phyloP scores from a whole-genome alignment of 768 basidiomycete species.

The Tricholoma saponaceum region DNA sequence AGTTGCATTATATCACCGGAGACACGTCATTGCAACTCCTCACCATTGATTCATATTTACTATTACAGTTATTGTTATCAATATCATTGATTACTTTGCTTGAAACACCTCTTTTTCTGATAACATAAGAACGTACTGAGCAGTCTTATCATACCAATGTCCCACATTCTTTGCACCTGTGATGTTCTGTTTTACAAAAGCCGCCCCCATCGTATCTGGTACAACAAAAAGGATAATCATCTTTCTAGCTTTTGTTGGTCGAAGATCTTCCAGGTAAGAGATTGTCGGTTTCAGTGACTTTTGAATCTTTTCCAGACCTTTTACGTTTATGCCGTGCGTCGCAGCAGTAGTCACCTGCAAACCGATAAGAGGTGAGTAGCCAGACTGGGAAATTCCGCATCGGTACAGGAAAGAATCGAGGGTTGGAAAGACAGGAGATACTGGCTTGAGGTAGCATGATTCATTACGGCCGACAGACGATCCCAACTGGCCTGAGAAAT shows the following conservation, averaged over 20 bases:
- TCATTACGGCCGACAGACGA: background rate
- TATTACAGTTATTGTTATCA: too few relatives aligned
- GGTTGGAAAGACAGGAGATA: background rate
- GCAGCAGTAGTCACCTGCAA: background rate
- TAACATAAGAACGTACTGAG: background rate
- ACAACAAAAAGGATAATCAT: background rate
- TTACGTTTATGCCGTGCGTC: background rate
- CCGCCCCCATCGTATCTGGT: background rate
- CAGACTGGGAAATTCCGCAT: background rate
- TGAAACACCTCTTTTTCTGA: background rate
- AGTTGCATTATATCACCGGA: too few relatives aligned
- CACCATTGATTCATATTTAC: too few relatives aligned
- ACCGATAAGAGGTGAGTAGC: background rate
- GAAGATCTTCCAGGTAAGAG: background rate
- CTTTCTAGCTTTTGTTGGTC: background rate
- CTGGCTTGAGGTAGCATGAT: background rate
- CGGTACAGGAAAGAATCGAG: background rate
- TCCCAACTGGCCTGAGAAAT: background rate
- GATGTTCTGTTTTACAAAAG: background rate
- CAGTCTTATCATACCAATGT: background rate
- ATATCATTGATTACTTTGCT: background rate
- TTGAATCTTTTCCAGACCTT: background rate
- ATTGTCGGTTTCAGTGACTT: background rate
- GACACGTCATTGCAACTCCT: too few relatives aligned
- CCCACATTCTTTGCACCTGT: background rate